A percentile compares a stretch with the other conserved stretches of the same genome.
These are phyloP conservation scores for Dalbergia oliveri DNA, from an alignment of 306 rosid genomes.

Conservation along the genomic window DNA sequence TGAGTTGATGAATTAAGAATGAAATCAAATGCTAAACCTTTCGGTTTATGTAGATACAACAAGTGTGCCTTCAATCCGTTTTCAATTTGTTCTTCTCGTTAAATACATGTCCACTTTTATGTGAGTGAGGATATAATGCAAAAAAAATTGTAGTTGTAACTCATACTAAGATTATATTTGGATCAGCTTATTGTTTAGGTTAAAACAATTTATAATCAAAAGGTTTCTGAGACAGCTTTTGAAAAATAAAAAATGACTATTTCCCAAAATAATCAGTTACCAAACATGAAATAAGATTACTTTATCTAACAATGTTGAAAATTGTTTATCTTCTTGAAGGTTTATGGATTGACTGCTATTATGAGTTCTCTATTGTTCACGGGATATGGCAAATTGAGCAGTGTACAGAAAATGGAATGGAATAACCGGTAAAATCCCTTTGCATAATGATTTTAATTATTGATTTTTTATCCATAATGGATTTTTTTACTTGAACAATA, in stretches of 20 bases:
- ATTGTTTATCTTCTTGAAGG: conserved; percentile 66
- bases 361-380: conserved; percentile 60
- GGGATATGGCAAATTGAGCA: conserved; percentile 64
- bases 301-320: conserved; percentile 18
- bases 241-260: no score
- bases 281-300: no score
- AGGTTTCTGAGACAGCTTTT: no score
- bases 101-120: not conserved
- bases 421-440: conserved; percentile 77
- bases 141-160: no score
- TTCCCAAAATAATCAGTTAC: no score
- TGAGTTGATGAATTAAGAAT: conserved; percentile 32
- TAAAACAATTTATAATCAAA: no score
- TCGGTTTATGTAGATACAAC: not conserved
- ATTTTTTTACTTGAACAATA: conserved; percentile 28
- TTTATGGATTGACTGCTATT: conserved; percentile 67
- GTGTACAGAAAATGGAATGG: conserved; percentile 79
- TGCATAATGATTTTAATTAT: conserved; percentile 36
- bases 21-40: conserved; percentile 7
- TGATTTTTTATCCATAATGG: conserved; percentile 39
- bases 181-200: no score
- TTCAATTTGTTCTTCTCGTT: conserved; percentile 31
- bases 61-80: conserved; percentile 18
- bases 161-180: no score
- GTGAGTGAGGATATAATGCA: no score